Base-by-base conservation (phyloP, 2,329 filamentous ascomycete genomes). In the Fusarium goolgardi region DNA sequence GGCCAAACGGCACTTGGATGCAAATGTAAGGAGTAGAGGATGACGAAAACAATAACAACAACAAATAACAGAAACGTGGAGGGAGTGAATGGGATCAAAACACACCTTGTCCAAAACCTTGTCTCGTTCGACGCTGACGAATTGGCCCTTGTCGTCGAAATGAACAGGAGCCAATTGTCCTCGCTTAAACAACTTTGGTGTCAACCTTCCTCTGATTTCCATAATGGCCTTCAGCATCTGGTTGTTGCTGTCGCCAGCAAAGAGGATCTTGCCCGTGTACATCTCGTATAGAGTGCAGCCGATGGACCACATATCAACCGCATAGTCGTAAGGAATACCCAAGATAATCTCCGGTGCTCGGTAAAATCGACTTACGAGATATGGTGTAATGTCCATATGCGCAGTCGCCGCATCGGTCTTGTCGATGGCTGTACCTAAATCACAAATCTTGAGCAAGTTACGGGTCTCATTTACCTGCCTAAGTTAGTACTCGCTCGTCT, bases 201-300 rank as follows among this genome's bases (percentile, higher is more conserved):
- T 94, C 67, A 97, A 90, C 79, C 94, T 96, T 74, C 96, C 96
- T 47, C 96, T 90, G 73, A 95, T 94, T 77, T 99, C 95, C 90
- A 97, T 97, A 73, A 99, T 97, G 21, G 91, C 90, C 67, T 93
- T 92, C 63, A 99, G 87, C 96, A 99, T 99, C 81, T 97, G 94
- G 76, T 99, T 99, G 83, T 99, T 99, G 81, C 93, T 96, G 69
- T 92, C 88, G 61, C 96, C 96, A 1, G 93, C 94, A 78, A 99
- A 99, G 32, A 99, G 84, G 59, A 99, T 98, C 78, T 97, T 97
- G 75, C 96, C 96, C 1, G 96, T 98, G 82, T 97, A 98, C 40
- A 99, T 84, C 80, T 99, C 96, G 78, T 97, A 99, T 31, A 98
- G 84, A 1, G 96, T 99, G 80, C 96, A 99, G 37, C 96, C 96